Conservation (phyloP, 2,329 filamentous ascomycete genomes). For the Claviceps sp. region DNA sequence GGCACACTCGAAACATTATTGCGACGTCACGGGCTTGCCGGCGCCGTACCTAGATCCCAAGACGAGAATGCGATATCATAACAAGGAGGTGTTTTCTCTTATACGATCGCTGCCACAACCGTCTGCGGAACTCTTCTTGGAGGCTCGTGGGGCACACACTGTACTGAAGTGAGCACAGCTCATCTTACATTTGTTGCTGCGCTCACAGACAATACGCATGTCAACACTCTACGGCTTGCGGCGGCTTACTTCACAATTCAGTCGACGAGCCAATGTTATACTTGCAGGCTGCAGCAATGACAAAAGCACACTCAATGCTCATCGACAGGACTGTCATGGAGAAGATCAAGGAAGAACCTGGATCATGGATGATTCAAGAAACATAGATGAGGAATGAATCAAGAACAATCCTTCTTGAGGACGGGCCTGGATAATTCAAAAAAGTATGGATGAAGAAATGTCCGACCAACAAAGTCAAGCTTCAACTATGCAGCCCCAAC, state of each 20-base stretch:
- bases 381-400: too few relatives aligned
- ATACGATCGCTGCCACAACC: conserved; percentile 72
- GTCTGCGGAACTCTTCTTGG: conserved; percentile 75
- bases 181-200: neutral
- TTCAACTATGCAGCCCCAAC: conserved; percentile 69
- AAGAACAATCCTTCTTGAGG: too few relatives aligned
- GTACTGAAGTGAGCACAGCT: conserved; percentile 60
- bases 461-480: conserved; percentile 94
- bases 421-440: neutral
- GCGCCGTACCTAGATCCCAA: conserved; percentile 91
- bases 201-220: neutral
- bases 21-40: conserved; percentile 88
- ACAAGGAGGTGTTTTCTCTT: conserved; percentile 79
- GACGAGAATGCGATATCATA: conserved; percentile 81
- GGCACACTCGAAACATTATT: conserved; percentile 76
- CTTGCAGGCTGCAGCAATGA: neutral
- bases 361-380: too few relatives aligned
- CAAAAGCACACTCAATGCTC: neutral
- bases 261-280: too few relatives aligned
- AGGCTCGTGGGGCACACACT: conserved; percentile 82
- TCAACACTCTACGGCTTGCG: neutral
- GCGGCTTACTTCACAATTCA: too few relatives aligned
- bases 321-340: neutral
- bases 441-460: conserved; percentile 27
- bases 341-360: neutral